Evolutionary conservation across 1,284 basidiomycete species (phyloP), one percentile per base, ranked within the genome.

Genomic region (Ustilago hordei): DNA sequence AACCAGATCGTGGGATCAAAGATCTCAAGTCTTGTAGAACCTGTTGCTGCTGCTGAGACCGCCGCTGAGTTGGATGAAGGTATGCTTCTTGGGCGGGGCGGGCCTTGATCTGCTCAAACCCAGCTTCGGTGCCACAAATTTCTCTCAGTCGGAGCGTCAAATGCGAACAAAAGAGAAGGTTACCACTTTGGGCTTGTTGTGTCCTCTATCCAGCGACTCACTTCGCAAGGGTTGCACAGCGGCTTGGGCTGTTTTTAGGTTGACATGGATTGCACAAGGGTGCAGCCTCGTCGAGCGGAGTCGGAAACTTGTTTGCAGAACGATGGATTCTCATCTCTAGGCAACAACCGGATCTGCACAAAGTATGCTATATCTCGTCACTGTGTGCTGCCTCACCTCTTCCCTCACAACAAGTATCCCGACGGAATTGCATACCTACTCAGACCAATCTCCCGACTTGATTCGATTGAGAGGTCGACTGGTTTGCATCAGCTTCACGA

Each of bases 1-100:
- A 43, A 38, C 59, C 54, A 61, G 59, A 67, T 60, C 59, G 64
- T 67, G 64, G 64, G 64, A 67, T 58, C 59, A 32, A 56, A 57
- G 54, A 67, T 59, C 63, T 62, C 23, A 19, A 11, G 23, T 15
- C n/a, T 50, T 50, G 48, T 50, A 36, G 34, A 5, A 28, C 28
- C 9, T 31, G 54, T 17, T 41, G 17, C 36, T 55, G 13, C 15
- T 48, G 23, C n/a, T 48, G 47, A 48, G n/a, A 31, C 23, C 31
- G 48, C 48, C 13, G 52, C 60, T 61, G 52, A 61, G 39, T 55
- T 61, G 17, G 17, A 19, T 19, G 38, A 23, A 54, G 54, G 43
- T 52, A 61, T 61, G 60, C 39, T 61, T 55, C 60, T 41, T 41
- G 54, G 35, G 41, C 56, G 43, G 56, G 32, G 8, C 31, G 52